Percentiles rank a stretch among this genome's conserved stretches.
Conservation (phyloP, 306 rosid species). For the Medicago arabica region DNA sequence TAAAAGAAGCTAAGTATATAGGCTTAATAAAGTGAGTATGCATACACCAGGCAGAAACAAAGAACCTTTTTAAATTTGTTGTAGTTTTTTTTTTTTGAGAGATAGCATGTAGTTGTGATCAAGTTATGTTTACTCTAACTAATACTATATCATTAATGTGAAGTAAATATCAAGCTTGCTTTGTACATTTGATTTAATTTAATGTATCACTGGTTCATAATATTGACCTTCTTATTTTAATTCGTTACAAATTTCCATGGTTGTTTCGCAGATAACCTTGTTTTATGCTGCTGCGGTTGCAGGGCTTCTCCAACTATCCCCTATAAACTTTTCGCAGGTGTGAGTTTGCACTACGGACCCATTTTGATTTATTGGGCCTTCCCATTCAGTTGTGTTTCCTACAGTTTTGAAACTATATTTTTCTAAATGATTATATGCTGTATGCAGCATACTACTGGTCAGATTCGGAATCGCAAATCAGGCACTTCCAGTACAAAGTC, state of each 20-base stretch:
- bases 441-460: conserved; percentile 74
- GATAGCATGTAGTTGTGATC: background rate
- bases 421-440: conserved; percentile 49
- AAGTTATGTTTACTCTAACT: background rate
- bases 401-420: conserved; percentile 32
- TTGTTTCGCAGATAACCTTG: conserved; percentile 73
- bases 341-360: conserved; percentile 28
- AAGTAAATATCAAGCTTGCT: conserved; percentile 24
- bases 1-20: conserved; percentile 15
- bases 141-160: conserved; percentile 4
- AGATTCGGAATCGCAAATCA: conserved; percentile 82
- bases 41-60: background rate
- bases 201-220: conserved; percentile 12
- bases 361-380: conserved; percentile 3
- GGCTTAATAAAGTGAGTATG: conserved; percentile 10
- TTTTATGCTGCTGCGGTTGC: conserved; percentile 84
- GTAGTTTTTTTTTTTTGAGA: background rate
- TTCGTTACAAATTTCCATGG: background rate
- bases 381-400: conserved; percentile 31
- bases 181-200: conserved; percentile 16
- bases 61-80: conserved; percentile 7
- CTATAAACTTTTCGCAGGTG: conserved; percentile 88
- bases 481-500: conserved; percentile 73
- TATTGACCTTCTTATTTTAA: conserved; percentile 19
- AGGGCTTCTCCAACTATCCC: conserved; percentile 81